A percentile compares a stretch with the other conserved stretches of the same genome.
Conservation (phyloP, 106 monocot genomes). For the Dioscorea zingiberensis region DNA sequence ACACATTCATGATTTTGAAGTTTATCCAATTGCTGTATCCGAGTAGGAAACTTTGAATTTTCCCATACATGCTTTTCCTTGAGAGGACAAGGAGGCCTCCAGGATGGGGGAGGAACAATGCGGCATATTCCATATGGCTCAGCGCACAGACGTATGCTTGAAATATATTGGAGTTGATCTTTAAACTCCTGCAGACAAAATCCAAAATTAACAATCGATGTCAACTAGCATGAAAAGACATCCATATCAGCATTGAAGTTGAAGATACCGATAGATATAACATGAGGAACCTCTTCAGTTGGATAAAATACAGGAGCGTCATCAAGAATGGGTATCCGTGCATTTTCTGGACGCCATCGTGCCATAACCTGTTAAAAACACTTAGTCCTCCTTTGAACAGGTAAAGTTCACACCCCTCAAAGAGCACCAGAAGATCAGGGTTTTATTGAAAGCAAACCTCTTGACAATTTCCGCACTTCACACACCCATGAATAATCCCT, state of each 20-base stretch:
- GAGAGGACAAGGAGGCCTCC: slow-evolving; percentile 84
- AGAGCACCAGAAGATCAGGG: neutral
- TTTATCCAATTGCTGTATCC: slow-evolving; percentile 68
- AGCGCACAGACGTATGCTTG: slow-evolving; percentile 52
- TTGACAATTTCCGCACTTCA: slow-evolving; percentile 23
- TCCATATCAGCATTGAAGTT: neutral
- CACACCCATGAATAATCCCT: slow-evolving; percentile 27
- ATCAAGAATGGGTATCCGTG: slow-evolving; percentile 22
- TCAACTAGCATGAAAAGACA: neutral
- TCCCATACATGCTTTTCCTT: slow-evolving; percentile 63
- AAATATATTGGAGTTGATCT: slow-evolving; percentile 80
- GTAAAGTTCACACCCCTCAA: neutral
- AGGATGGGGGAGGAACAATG: slow-evolving; percentile 84
- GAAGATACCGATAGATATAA: neutral
- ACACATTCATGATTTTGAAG: slow-evolving; percentile 73
- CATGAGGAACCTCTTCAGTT: slow-evolving; percentile 26
- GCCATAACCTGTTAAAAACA: slow-evolving; percentile 17
- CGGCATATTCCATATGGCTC: slow-evolving; percentile 91
- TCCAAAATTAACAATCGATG: neutral
- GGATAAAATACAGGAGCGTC: slow-evolving; percentile 47
- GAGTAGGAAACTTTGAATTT: slow-evolving; percentile 65
- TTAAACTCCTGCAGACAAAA: slow-evolving; percentile 60
- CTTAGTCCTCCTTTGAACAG: neutral
- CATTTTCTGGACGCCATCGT: slow-evolving; percentile 27
- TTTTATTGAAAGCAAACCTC: slow-evolving; percentile 17